These are phyloP conservation scores for Leccinum ochraceum DNA, from an alignment of 768 basidiomycete genomes.

Conservation along the genomic window DNA sequence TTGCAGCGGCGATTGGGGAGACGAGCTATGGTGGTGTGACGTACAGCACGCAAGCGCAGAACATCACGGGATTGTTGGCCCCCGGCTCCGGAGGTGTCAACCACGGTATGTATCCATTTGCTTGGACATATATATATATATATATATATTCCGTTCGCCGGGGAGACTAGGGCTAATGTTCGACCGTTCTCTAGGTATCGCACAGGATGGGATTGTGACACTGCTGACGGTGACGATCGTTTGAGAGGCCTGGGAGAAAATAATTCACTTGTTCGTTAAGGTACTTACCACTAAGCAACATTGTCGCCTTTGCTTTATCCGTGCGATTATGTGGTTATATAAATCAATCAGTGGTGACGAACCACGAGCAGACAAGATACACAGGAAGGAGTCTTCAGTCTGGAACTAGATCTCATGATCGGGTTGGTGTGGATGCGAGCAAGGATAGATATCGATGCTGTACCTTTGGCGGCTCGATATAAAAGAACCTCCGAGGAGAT, in stretches of 20 bases:
- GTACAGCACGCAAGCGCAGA: slow-evolving; percentile 47
- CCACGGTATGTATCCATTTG: slow-evolving; percentile 39
- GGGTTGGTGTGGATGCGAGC: too few species aligned
- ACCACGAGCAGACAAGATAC: too few species aligned
- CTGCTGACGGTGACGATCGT: slow-evolving; percentile 54
- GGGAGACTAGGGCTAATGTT: background rate
- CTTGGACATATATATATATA: background rate
- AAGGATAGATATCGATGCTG: too few species aligned
- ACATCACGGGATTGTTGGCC: slow-evolving; percentile 51
- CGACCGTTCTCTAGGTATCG: slow-evolving; percentile 44
- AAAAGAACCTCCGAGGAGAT: too few species aligned
- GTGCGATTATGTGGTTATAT: too few species aligned
- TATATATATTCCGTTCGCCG: background rate
- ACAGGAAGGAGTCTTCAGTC: too few species aligned
- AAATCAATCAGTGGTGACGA: too few species aligned
- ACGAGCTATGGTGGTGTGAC: slow-evolving; percentile 43
- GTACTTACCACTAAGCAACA: too few species aligned
- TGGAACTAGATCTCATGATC: too few species aligned
- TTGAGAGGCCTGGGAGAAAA: slow-evolving; percentile 10
- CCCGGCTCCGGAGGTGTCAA: slow-evolving; percentile 54
- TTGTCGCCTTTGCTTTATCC: too few species aligned
- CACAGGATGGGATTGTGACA: slow-evolving; percentile 57
- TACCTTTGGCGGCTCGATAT: too few species aligned
- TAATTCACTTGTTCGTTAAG: too few species aligned
- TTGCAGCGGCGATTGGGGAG: slow-evolving; percentile 38